Evolutionary conservation across 768 basidiomycete species (phyloP).

Genomic region (Kwoniella botswanensis): DNA sequence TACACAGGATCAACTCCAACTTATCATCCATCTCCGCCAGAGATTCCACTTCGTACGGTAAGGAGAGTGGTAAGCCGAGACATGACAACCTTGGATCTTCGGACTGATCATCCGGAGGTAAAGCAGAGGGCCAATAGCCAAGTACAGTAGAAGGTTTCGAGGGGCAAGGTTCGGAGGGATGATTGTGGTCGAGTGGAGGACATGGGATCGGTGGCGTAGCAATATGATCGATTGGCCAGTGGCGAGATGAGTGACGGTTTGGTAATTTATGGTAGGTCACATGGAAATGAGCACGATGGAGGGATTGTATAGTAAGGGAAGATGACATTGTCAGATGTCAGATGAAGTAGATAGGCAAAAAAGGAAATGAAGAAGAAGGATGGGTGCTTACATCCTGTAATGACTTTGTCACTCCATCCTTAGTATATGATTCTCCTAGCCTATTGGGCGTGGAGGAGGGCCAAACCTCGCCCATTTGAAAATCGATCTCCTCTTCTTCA

Average conservation of each 20-base stretch:
- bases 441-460: slow-evolving; percentile 42
- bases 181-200: slow-evolving; percentile 9
- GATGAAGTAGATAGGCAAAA: background rate
- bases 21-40: slow-evolving; percentile 75
- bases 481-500: slow-evolving; percentile 36
- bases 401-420: slow-evolving; percentile 15
- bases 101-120: slow-evolving; percentile 27
- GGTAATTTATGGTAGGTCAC: background rate
- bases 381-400: slow-evolving; percentile 21
- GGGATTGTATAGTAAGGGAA: background rate
- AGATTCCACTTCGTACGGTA: slow-evolving; percentile 80
- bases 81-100: slow-evolving; percentile 49
- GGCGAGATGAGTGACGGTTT: background rate
- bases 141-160: slow-evolving; percentile 13
- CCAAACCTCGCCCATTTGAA: slow-evolving; percentile 43
- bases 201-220: slow-evolving; percentile 9
- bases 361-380: background rate
- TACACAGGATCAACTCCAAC: slow-evolving; percentile 71
- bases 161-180: background rate
- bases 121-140: slow-evolving; percentile 28
- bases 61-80: slow-evolving; percentile 49
- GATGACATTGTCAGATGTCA: background rate
- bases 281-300: slow-evolving; percentile 4
- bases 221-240: slow-evolving; percentile 14
- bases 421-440: slow-evolving; percentile 32